phyloP scores from a whole-genome alignment of 164 flowering plant species.

The Sedum album region DNA sequence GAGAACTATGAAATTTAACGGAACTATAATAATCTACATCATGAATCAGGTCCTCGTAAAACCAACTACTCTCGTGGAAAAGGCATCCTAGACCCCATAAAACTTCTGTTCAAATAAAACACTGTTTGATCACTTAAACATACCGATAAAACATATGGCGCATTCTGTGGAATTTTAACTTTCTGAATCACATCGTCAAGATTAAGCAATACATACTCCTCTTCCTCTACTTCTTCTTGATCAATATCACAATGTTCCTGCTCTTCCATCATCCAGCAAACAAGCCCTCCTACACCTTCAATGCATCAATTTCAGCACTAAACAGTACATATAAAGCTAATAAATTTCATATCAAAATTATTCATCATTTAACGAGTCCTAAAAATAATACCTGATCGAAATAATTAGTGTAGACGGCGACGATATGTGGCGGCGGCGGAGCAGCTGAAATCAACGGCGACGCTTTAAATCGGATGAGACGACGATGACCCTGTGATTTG shows the following conservation, averaged over 20 bases:
- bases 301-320: background rate
- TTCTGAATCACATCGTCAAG: constrained; percentile 31
- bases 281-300: background rate
- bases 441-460: too few species aligned
- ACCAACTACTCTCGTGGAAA: background rate
- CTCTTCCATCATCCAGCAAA: background rate
- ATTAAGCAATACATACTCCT: constrained; percentile 59
- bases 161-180: constrained; percentile 45
- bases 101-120: background rate
- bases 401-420: too few species aligned
- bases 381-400: too few species aligned
- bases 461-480: too few species aligned
- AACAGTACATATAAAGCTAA: background rate
- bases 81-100: background rate
- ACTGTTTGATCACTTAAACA: constrained; percentile 2
- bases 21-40: too few species aligned
- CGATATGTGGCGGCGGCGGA: too few species aligned
- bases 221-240: constrained; percentile 26
- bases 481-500: too few species aligned
- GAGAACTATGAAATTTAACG: background rate
- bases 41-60: background rate
- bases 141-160: constrained; percentile 64
- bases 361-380: too few species aligned
- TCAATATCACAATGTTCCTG: constrained; percentile 1
- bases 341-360: too few species aligned